Evolutionary conservation across 306 rosid species (phyloP).

Genomic region (Corylus heterophylla): DNA sequence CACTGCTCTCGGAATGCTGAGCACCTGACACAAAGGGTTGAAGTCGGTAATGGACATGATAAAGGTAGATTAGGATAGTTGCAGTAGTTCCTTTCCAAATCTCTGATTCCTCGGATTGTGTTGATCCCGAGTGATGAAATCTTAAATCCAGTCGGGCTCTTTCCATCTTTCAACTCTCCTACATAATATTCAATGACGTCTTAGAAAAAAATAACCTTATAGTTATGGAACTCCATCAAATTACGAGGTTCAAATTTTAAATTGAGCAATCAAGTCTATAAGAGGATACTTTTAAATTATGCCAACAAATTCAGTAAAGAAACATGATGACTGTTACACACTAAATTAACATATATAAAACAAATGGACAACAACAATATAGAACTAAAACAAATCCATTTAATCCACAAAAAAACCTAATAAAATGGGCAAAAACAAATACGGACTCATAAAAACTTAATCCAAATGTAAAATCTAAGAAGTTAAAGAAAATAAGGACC

Average conservation of each 20-base stretch:
- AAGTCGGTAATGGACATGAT: constrained; percentile 59
- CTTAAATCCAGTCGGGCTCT: constrained; percentile 56
- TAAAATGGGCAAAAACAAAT: neutral
- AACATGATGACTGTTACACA: neutral
- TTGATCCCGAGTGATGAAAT: constrained; percentile 71
- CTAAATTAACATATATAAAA: neutral
- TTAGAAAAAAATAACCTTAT: constrained; percentile 14
- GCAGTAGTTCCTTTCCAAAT: constrained; percentile 73
- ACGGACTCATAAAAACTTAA: neutral
- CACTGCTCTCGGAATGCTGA: constrained; percentile 83
- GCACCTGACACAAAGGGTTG: constrained; percentile 77
- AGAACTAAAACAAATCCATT: constrained; percentile 19
- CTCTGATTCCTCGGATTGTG: constrained; percentile 85
- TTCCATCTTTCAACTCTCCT: constrained; percentile 83
- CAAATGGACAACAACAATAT: constrained; percentile 9
- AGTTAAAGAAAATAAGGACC: neutral
- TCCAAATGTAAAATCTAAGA: constrained; percentile 4
- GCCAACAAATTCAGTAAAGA: constrained; percentile 13
- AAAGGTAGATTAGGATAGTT: constrained; percentile 61
- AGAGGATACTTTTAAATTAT: neutral
- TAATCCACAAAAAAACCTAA: constrained; percentile 7
- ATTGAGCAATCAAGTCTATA: neutral
- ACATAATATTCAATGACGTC: constrained; percentile 23
- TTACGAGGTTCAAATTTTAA: neutral
- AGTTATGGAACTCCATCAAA: constrained; percentile 8